Base-by-base conservation (phyloP, 352 stramenopile genomes). In the Pythium periplocum region DNA sequence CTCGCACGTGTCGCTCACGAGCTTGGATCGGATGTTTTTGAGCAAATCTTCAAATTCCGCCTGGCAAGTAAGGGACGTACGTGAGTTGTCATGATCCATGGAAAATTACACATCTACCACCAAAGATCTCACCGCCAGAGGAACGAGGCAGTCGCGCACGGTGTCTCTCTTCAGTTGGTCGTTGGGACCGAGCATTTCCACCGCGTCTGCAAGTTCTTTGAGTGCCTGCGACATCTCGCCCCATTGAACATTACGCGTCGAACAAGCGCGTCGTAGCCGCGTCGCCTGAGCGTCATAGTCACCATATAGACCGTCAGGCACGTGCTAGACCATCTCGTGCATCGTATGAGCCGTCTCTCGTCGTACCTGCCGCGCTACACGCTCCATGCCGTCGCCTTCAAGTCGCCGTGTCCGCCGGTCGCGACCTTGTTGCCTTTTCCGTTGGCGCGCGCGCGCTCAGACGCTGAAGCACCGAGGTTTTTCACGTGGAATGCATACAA, bases 1-100 rank as follows among this genome's bases (percentile, higher is more conserved):
- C 11, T 63, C 56, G 49, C 80, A 90, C 48, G 69, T 62, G 10
- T 86, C 62, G 17, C 58, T 69, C 8, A 87, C 77, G 33, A 84
- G 61, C 34, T 69, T 83, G 26, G 77, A 87, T 3, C 75, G 61
- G 26, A 75, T 72, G 6, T 64, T 74, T 2, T 42, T 59, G 17
- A 90, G 54, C 57, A 86, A 68, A 11, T 52, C 37, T 11, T 52
- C 58, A n/a, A 90, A 64, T 4, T 73, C 61, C 1, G 38, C 45
- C 76, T 90, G 48, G 17, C 17, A 26, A 26, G 17, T 26, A 26
- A 26, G 17, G 17, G 17, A 26, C 8, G 6, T 56, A 5, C 7
- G 47, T 7, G 32, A 51, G 49, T 58, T 17, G 46, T 42, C 26
- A 6, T 47, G 3, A 32, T 54, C 26, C 34, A 32, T 54, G 26